A percentile compares a stretch with the other conserved stretches of the same genome.
Evolutionary conservation across 2,329 filamentous ascomycete species (phyloP).

Genomic region (Graphium sp.): DNA sequence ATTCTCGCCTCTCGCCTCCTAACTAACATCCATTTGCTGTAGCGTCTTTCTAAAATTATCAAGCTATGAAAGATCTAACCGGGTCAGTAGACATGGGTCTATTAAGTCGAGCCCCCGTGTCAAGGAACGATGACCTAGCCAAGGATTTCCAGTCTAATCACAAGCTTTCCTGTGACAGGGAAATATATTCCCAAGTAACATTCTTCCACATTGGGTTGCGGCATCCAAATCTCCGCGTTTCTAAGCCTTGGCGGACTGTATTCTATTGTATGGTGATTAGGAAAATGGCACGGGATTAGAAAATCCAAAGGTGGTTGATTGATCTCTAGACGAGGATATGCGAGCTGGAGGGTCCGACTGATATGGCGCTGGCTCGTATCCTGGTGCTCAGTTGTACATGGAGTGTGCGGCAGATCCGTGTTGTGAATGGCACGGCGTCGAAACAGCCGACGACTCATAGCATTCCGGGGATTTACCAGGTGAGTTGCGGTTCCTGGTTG

Average conservation of each 20-base stretch:
- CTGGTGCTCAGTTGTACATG: conserved; percentile 28
- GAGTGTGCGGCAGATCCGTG: conserved; percentile 21
- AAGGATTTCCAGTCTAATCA: too few relatives aligned
- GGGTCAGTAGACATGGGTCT: too few relatives aligned
- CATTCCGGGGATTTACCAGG: conserved; percentile 12
- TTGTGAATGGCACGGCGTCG: conserved; percentile 14
- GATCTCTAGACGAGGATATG: conserved; percentile 42
- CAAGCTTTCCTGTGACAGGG: too few relatives aligned
- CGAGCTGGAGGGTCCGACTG: too few relatives aligned
- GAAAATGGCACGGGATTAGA: neutral
- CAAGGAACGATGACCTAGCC: too few relatives aligned
- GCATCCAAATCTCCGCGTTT: conserved; percentile 25
- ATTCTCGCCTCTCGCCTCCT: too few relatives aligned
- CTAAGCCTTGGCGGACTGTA: conserved; percentile 24
- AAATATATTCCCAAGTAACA: neutral
- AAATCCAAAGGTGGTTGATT: conserved; percentile 23
- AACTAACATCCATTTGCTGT: too few relatives aligned
- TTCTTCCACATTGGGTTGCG: conserved; percentile 10
- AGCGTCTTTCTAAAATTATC: too few relatives aligned
- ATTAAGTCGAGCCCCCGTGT: too few relatives aligned
- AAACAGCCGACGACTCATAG: conserved; percentile 10
- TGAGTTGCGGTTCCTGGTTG: conserved; percentile 3
- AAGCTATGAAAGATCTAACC: too few relatives aligned
- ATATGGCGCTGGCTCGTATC: conserved; percentile 24
- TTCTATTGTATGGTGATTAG: neutral